These are phyloP conservation scores for Multifurca ochricompacta DNA, from an alignment of 768 basidiomycete genomes.

Conservation along the genomic window DNA sequence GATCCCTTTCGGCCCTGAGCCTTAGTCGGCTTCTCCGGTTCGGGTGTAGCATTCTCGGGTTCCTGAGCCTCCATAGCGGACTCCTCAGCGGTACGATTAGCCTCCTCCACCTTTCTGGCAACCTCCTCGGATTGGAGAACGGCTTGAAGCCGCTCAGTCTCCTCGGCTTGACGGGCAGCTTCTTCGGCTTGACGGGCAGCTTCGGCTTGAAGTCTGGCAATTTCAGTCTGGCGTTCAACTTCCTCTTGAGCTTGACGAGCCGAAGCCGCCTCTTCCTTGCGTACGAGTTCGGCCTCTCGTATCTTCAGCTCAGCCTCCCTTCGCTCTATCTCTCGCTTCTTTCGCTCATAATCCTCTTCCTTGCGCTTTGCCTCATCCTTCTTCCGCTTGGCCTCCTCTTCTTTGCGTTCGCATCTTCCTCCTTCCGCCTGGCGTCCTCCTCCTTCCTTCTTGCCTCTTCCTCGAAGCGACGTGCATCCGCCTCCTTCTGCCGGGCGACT, in stretches of 20 bases:
- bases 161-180: not conserved
- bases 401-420: slow-evolving; percentile 22
- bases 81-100: not conserved
- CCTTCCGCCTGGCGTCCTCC: not conserved
- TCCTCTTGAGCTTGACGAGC: slow-evolving; percentile 6
- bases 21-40: slow-evolving; percentile 6
- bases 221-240: not conserved
- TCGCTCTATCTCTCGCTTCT: slow-evolving; percentile 15
- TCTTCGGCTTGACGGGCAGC: slow-evolving; percentile 5
- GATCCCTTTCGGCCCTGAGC: slow-evolving; percentile 4
- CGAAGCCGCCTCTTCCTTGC: slow-evolving; percentile 8
- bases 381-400: slow-evolving; percentile 25
- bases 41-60: not conserved
- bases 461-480: slow-evolving; percentile 27
- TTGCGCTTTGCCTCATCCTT: slow-evolving; percentile 25
- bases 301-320: slow-evolving; percentile 14
- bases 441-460: slow-evolving; percentile 24
- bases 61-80: not conserved
- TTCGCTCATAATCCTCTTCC: slow-evolving; percentile 26
- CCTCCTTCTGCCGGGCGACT: slow-evolving; percentile 26
- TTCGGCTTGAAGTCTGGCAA: not conserved
- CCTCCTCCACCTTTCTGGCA: not conserved
- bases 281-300: slow-evolving; percentile 12
- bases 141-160: no score
- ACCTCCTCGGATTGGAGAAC: not conserved